Percentiles rank a stretch among this genome's conserved stretches.
Evolutionary conservation across 176 grass and related monocot genomes (phyloP).

Genomic region (Leersia perrieri): DNA sequence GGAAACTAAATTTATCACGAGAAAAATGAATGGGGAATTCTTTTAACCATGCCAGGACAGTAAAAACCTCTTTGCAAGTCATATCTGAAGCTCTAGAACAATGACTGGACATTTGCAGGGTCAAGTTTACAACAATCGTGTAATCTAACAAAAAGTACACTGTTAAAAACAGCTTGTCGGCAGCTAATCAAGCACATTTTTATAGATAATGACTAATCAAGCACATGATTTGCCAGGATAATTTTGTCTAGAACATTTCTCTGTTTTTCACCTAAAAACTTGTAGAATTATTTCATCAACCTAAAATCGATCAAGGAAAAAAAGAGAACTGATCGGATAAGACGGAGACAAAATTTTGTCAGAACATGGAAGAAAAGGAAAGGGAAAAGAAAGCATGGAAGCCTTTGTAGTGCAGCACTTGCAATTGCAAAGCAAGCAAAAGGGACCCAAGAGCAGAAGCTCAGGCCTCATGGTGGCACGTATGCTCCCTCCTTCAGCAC

Average conservation of each 20-base stretch:
- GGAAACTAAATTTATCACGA: not conserved
- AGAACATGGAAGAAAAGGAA: not conserved
- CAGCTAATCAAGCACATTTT: not conserved
- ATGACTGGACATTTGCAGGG: not conserved
- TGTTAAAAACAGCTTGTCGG: not conserved
- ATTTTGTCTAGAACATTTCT: not conserved
- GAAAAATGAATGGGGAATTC: not conserved
- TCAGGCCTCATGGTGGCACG: not conserved
- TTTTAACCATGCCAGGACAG: not conserved
- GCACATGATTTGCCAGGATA: not conserved
- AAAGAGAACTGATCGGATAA: too few relatives aligned
- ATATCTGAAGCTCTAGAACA: slow-evolving; percentile 18
- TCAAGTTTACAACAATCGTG: not conserved
- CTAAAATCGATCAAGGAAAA: not conserved
- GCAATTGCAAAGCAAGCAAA: slow-evolving; percentile 68
- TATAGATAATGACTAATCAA: too few relatives aligned
- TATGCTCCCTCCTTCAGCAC: not conserved
- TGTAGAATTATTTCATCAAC: not conserved
- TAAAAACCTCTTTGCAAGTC: not conserved
- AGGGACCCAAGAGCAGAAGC: slow-evolving; percentile 46
- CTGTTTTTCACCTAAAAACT: not conserved
- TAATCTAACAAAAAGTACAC: not conserved
- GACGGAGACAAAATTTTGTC: not conserved
- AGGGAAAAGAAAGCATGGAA: not conserved
- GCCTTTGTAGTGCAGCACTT: slow-evolving; percentile 59